These are phyloP conservation scores for Sporisorium exsertum DNA, from an alignment of 1,284 basidiomycete genomes.

Conservation along the genomic window DNA sequence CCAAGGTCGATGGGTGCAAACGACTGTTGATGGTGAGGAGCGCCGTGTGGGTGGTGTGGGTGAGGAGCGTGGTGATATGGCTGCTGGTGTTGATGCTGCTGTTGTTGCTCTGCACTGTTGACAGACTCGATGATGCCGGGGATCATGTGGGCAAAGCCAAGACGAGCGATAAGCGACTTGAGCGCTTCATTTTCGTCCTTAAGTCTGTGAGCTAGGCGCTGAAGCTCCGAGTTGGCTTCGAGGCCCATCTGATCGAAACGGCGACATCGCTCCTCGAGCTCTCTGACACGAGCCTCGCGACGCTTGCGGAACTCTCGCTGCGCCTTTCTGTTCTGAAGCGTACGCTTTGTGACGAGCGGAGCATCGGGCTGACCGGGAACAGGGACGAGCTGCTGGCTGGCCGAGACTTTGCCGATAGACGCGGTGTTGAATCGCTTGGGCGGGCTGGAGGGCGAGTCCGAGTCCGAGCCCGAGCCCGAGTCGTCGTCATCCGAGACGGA, in stretches of 20 bases:
- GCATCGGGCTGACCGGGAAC: constrained; percentile 52
- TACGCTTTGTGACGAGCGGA: constrained; percentile 59
- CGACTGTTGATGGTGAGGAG: constrained; percentile 30
- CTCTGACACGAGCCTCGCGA: constrained; percentile 60
- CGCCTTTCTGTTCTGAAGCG: constrained; percentile 63
- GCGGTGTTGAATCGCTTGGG: constrained; percentile 18
- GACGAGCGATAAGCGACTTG: constrained; percentile 55
- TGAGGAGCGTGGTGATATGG: constrained; percentile 24
- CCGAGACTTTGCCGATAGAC: constrained; percentile 36
- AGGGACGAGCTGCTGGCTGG: constrained; percentile 52
- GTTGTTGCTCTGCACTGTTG: constrained; percentile 20
- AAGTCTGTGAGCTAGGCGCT: constrained; percentile 55
- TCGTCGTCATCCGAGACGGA: constrained; percentile 26
- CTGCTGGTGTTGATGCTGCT: constrained; percentile 4
- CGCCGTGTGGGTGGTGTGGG: constrained; percentile 25
- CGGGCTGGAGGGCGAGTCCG: constrained; percentile 23
- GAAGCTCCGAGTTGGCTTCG: constrained; percentile 63
- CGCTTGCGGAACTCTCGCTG: constrained; percentile 66
- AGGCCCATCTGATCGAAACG: constrained; percentile 65
- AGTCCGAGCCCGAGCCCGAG: constrained; percentile 28
- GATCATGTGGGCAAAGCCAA: constrained; percentile 61
- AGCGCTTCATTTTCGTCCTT: constrained; percentile 66
- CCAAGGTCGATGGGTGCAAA: constrained; percentile 41
- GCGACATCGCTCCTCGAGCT: constrained; percentile 62
- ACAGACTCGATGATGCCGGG: constrained; percentile 47